Base-by-base conservation (phyloP, 1,139 yeast species). In the Yarrowia galli region DNA sequence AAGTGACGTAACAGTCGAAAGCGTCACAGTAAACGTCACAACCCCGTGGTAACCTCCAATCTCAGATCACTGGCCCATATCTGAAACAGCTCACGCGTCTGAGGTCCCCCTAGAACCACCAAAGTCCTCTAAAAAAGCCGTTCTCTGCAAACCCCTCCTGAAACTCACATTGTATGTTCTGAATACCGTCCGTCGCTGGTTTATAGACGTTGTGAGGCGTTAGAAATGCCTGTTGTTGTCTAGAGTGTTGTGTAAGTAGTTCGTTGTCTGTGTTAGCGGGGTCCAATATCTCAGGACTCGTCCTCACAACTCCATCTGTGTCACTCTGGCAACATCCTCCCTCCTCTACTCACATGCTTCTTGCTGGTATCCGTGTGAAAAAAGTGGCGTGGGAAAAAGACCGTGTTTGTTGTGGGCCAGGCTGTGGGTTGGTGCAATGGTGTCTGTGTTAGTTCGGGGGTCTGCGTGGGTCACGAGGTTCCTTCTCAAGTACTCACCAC, bases 371-470 rank as follows among this genome's bases (percentile, higher is more conserved):
- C 46, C 42, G 22, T 8, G 2, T 13, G 3, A 13, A 18, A 18
- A 40, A 43, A 25, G 51, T 46, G 51, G 51, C 51, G 51, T 46
- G 51, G 25, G 22, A 23, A 46, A n/a, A n/a, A n/a, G 16, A 18
- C 12, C 18, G 23, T 15, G 12, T 6, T 5, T 43, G 49, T n/a
- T 46, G 51, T 25, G 35, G 18, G 10, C n/a, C 3, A 7, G 3
- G 25, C 16, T 43, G 35, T 23, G 32, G 8, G 32, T 28, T 28
- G 32, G 32, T 45, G 49, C 54, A 9, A 10, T 10, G 13, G 18
- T 2, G 6, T 28, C 54, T 48, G 54, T 28, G 54, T 48, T 48
- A 28, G 54, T 28, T 28, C n/a, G 15, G 8, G 8, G 32, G 32
- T 28, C 8, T 28, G 32, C n/a, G n/a, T n/a, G 8, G 32, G 54